Percentiles rank a stretch among this genome's conserved stretches.
phyloP scores from a whole-genome alignment of 1,284 basidiomycete species.

The Sporisorium reilianum region DNA sequence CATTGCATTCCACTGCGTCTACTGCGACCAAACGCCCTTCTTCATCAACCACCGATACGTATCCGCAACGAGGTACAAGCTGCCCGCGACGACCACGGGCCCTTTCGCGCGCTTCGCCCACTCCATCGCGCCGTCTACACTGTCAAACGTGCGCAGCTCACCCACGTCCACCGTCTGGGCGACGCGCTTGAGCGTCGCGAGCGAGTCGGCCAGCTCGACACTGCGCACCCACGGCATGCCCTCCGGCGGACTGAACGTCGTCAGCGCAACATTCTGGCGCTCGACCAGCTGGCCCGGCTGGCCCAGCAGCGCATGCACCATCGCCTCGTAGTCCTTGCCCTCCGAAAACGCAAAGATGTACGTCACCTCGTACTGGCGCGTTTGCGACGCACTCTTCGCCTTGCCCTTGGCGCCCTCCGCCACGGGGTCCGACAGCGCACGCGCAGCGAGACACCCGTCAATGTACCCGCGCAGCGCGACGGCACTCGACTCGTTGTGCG shows the following conservation, averaged over 20 bases:
- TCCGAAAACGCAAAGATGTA: constrained; percentile 64
- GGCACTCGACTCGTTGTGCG: constrained; percentile 91
- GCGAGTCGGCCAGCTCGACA: constrained; percentile 19
- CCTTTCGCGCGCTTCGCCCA: constrained; percentile 30
- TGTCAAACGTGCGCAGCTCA: constrained; percentile 19
- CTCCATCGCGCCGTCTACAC: constrained; percentile 33
- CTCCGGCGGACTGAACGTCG: constrained; percentile 64
- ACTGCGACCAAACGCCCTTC: constrained; percentile 8
- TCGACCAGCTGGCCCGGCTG: constrained; percentile 9
- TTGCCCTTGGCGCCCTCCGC: neutral
- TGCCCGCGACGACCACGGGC: constrained; percentile 60
- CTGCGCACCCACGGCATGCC: constrained; percentile 68
- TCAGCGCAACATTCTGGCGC: constrained; percentile 55
- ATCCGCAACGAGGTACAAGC: constrained; percentile 66
- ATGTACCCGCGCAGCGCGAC: constrained; percentile 80
- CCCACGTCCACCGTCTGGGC: constrained; percentile 18
- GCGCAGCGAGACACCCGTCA: constrained; percentile 63
- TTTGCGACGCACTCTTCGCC: neutral
- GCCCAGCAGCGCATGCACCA: constrained; percentile 50
- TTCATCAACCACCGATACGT: constrained; percentile 42
- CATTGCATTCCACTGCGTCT: too few relatives aligned
- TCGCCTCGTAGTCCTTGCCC: constrained; percentile 59
- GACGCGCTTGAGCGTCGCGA: constrained; percentile 14
- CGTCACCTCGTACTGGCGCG: constrained; percentile 26
- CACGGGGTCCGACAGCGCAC: constrained; percentile 5